Conservation (phyloP, 2,329 filamentous ascomycete species). For the Paracoccidioides brasiliensis region DNA sequence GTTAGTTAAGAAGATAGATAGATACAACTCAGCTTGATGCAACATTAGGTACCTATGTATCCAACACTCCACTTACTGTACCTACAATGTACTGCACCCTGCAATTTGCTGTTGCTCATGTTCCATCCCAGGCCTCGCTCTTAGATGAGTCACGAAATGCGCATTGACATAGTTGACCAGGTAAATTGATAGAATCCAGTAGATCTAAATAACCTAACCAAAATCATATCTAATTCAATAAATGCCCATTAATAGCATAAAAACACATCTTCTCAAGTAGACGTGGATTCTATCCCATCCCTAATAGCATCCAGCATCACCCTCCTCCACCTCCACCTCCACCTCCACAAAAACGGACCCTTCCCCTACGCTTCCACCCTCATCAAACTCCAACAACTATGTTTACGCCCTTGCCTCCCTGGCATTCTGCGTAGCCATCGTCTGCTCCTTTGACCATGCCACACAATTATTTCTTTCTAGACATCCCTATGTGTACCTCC, state of each 20-base stretch:
- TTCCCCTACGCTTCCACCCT: slow-evolving; percentile 4
- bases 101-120: no score
- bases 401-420: slow-evolving; percentile 12
- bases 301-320: not conserved
- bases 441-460: not conserved
- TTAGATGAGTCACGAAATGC: no score
- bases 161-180: no score
- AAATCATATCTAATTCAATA: not conserved
- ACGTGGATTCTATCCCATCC: not conserved
- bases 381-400: slow-evolving; percentile 10
- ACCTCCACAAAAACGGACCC: slow-evolving; percentile 10
- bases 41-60: no score
- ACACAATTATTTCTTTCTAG: no score
- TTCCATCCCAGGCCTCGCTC: no score
- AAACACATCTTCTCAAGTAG: not conserved
- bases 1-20: no score
- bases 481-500: not conserved
- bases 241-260: not conserved
- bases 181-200: no score
- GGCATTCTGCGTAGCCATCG: slow-evolving; percentile 3
- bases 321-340: slow-evolving; percentile 7
- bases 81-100: no score
- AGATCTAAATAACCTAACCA: no score
- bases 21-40: no score
- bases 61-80: no score